These are phyloP conservation scores for Pseudocercospora macadamiae DNA, from an alignment of 2,329 filamentous ascomycete genomes.

Conservation along the genomic window DNA sequence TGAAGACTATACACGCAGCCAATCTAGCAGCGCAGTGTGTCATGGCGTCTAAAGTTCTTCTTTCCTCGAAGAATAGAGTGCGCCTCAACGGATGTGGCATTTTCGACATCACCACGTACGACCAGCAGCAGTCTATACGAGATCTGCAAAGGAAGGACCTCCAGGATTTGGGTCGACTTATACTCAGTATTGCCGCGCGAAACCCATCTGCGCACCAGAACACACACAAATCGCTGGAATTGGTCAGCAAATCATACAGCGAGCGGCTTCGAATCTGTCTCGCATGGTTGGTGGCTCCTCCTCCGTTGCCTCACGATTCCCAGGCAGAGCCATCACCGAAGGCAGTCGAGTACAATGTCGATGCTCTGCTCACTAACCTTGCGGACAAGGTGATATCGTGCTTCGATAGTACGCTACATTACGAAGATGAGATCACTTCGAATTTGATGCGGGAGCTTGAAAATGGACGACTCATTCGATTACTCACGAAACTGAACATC, in stretches of 20 bases:
- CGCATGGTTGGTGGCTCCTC: slow-evolving; percentile 75
- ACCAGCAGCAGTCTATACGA: slow-evolving; percentile 66
- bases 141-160: slow-evolving; percentile 91
- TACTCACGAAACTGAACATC: slow-evolving; percentile 80
- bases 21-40: slow-evolving; percentile 85
- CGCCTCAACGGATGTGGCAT: slow-evolving; percentile 86
- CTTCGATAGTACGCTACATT: slow-evolving; percentile 78
- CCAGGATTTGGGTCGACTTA: slow-evolving; percentile 77
- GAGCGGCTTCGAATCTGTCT: slow-evolving; percentile 77
- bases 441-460: slow-evolving; percentile 81
- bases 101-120: slow-evolving; percentile 84
- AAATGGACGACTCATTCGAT: slow-evolving; percentile 80
- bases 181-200: slow-evolving; percentile 74
- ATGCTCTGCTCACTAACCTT: slow-evolving; percentile 77
- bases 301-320: slow-evolving; percentile 33
- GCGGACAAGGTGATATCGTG: slow-evolving; percentile 73
- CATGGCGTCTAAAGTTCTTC: slow-evolving; percentile 82
- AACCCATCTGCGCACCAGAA: slow-evolving; percentile 58
- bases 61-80: slow-evolving; percentile 89
- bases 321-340: slow-evolving; percentile 12
- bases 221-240: slow-evolving; percentile 71
- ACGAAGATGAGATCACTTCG: slow-evolving; percentile 72
- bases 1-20: slow-evolving; percentile 80
- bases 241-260: slow-evolving; percentile 76
- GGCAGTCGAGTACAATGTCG: slow-evolving; percentile 67